A percentile compares a stretch with the other conserved stretches of the same genome.
Conservation (phyloP, 345 rosid genomes). For the Turnera subulata region DNA sequence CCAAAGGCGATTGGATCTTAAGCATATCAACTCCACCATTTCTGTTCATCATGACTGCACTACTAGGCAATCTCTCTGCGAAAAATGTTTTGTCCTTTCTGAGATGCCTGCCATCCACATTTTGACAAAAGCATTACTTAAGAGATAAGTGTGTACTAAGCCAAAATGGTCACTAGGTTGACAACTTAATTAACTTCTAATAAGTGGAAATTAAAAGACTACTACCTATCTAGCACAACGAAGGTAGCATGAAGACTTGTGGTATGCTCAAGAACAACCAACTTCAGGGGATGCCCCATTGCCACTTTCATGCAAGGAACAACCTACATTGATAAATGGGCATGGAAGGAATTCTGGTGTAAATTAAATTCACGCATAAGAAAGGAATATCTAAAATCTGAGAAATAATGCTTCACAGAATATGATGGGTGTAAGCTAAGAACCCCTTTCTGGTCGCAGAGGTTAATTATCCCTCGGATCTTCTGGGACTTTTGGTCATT, state of each 20-base stretch:
- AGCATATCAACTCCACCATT: constrained; percentile 31
- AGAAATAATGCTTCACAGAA: no score
- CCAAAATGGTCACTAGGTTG: no score
- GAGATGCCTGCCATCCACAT: constrained; percentile 14
- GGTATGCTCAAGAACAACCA: constrained; percentile 31
- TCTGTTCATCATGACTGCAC: constrained; percentile 30
- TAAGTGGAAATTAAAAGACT: no score
- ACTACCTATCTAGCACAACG: constrained; percentile 31
- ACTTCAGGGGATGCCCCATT: constrained; percentile 33
- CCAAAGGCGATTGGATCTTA: constrained; percentile 12
- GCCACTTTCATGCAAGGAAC: constrained; percentile 30
- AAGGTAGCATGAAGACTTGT: constrained; percentile 33
- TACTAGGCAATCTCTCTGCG: constrained; percentile 31
- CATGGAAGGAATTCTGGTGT: neutral
- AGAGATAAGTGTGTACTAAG: no score
- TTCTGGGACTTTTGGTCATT: constrained; percentile 23
- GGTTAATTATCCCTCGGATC: constrained; percentile 19
- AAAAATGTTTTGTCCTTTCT: constrained; percentile 30
- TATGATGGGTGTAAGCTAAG: no score
- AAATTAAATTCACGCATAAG: no score
- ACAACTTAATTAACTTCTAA: no score
- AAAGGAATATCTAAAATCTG: no score
- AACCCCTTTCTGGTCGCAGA: constrained; percentile 32
- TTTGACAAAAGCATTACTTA: no score
- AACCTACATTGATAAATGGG: no score